Conservation (phyloP, 208 protist species). For the Trichomonas tenax region DNA sequence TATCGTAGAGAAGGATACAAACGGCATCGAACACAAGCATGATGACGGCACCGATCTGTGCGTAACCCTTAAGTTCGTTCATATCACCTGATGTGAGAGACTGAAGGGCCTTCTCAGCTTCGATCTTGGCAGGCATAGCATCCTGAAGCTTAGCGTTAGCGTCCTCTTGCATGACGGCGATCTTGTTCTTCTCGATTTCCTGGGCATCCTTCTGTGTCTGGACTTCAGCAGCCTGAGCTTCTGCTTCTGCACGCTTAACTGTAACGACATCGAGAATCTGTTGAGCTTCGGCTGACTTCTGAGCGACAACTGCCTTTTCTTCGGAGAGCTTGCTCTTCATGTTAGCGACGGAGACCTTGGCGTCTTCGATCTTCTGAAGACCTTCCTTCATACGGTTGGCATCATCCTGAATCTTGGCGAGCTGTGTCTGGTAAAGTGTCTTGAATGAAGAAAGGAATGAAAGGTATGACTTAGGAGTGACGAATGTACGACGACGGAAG, state of each 20-base stretch:
- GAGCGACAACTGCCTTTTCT: conserved; percentile 34
- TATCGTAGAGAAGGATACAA: conserved; percentile 52
- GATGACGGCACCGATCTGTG: conserved; percentile 77
- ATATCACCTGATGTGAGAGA: conserved; percentile 42
- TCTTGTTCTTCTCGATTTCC: conserved; percentile 30
- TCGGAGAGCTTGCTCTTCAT: conserved; percentile 26
- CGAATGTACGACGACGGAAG: conserved; percentile 51
- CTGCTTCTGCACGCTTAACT: conserved; percentile 34
- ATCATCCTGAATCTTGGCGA: conserved; percentile 42
- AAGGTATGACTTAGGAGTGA: conserved; percentile 65
- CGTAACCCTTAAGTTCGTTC: conserved; percentile 62
- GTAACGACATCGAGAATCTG: conserved; percentile 35
- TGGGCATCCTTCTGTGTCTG: conserved; percentile 29
- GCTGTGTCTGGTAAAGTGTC: conserved; percentile 50
- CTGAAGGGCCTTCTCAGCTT: conserved; percentile 30
- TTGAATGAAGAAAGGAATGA: conserved; percentile 57
- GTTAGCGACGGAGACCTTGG: neutral
- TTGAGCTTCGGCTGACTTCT: conserved; percentile 29
- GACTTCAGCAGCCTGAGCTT: conserved; percentile 57
- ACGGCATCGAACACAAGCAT: conserved; percentile 90
- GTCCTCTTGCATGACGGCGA: conserved; percentile 30
- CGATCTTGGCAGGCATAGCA: conserved; percentile 26
- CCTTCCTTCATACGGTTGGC: conserved; percentile 46
- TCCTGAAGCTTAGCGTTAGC: conserved; percentile 30
- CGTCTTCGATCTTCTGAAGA: conserved; percentile 35